Base-by-base conservation (phyloP, 225 moss, liverwort and hornwort species). In the Antitrichia curtipendula region DNA sequence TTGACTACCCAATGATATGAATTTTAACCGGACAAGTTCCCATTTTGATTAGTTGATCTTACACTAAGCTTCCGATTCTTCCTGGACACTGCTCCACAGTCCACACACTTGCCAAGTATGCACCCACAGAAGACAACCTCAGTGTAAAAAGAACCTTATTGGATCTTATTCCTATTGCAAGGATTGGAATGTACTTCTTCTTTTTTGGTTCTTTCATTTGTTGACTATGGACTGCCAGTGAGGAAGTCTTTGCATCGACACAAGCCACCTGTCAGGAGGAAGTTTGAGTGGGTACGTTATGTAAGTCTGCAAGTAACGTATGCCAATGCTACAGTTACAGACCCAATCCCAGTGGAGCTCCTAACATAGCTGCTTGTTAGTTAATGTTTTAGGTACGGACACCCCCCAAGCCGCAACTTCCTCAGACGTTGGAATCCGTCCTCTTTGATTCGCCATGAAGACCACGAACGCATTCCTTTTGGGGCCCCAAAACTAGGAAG, bases 81-180 rank as follows among this genome's bases (percentile, higher is more conserved):
- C n/a, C n/a, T n/a, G n/a, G n/a, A n/a, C n/a, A n/a, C n/a, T n/a
- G n/a, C n/a, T n/a, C n/a, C n/a, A n/a, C n/a, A n/a, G n/a, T n/a
- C n/a, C n/a, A n/a, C n/a, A n/a, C 43, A 27, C 16, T 4, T 16
- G 2, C 36, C 4, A 38, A 23, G 8, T 40, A 24, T 4, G 7
- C 29, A 73, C 29, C 45, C 4, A 24, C 2, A 43, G 0, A 9
- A 28, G 3, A 16, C 23, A 27, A 6, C 6, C 3, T 3, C 1
- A 47, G 4, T 47, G 28, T 73, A 4, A 47, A 64, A 2, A 18
- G 36, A 17, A 3, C 31, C 23, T 23, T 23, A 9, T 5, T 75
- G 5, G 7, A 34, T 50, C 5, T 12, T 28, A n/a, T n/a, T n/a
- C n/a, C n/a, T n/a, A n/a, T n/a, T n/a, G n/a, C 75, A 34, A 75